phyloP scores from a whole-genome alignment of 306 rosid species.

The Sicyos baderoa region DNA sequence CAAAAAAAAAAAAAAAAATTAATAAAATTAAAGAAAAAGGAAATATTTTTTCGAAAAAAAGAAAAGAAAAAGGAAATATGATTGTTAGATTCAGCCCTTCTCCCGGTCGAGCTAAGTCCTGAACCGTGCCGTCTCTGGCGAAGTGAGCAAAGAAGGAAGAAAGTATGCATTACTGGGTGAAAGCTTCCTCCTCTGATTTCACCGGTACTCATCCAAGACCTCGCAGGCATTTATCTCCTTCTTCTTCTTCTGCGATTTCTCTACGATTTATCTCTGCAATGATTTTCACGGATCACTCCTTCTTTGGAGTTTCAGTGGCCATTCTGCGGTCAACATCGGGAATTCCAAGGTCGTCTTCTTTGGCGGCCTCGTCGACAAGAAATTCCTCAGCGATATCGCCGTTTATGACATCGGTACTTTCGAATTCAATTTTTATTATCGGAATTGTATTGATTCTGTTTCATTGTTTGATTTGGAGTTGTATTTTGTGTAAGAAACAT shows the following conservation, averaged over 20 bases:
- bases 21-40: too few relatives aligned
- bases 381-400: constrained; percentile 56
- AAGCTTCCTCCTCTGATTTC: constrained; percentile 68
- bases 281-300: neutral
- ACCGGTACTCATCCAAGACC: constrained; percentile 68
- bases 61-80: too few relatives aligned
- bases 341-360: constrained; percentile 87
- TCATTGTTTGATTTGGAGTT: neutral
- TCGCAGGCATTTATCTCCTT: constrained; percentile 47
- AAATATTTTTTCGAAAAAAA: too few relatives aligned
- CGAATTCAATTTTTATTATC: neutral
- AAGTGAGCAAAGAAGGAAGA: constrained; percentile 12
- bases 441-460: neutral
- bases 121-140: neutral
- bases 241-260: neutral
- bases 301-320: constrained; percentile 56
- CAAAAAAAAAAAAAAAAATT: too few relatives aligned
- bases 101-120: neutral
- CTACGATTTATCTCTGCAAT: neutral
- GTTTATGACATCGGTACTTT: constrained; percentile 69
- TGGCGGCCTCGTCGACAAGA: constrained; percentile 86
- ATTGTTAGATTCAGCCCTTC: too few relatives aligned
- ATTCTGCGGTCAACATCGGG: constrained; percentile 69
- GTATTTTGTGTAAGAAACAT: neutral
- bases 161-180: constrained; percentile 82